Evolutionary conservation across 768 basidiomycete species (phyloP).

Genomic region (Termitomyces sp.): DNA sequence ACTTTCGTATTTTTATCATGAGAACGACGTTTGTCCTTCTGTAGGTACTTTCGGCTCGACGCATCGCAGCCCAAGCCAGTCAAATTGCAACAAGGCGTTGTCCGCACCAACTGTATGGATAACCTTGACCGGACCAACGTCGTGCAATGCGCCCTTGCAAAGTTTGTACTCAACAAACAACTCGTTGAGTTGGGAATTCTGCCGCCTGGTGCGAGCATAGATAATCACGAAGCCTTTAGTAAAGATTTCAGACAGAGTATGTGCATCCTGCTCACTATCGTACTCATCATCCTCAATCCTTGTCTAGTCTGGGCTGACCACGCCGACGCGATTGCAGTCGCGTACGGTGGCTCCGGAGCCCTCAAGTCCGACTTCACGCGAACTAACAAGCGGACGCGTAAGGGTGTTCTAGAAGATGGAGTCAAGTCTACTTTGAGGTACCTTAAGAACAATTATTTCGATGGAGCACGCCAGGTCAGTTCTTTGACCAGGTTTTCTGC

Average conservation of each 20-base stretch:
- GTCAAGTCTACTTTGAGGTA: slow-evolving; percentile 82
- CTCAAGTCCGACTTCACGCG: slow-evolving; percentile 96
- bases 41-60: slow-evolving; percentile 76
- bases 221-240: slow-evolving; percentile 76
- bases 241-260: slow-evolving; percentile 83
- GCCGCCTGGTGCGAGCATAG: slow-evolving; percentile 62
- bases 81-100: slow-evolving; percentile 64
- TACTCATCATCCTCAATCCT: slow-evolving; percentile 1
- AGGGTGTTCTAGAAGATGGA: slow-evolving; percentile 80
- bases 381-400: slow-evolving; percentile 81
- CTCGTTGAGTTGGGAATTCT: slow-evolving; percentile 70
- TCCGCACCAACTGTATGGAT: slow-evolving; percentile 98
- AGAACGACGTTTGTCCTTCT: neutral
- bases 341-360: slow-evolving; percentile 94
- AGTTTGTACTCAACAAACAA: slow-evolving; percentile 77
- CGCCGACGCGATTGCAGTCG: slow-evolving; percentile 82
- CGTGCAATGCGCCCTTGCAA: slow-evolving; percentile 86
- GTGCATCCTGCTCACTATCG: slow-evolving; percentile 20
- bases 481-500: neutral
- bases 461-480: slow-evolving; percentile 90
- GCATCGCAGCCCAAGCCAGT: slow-evolving; percentile 38
- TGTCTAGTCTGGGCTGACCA: slow-evolving; percentile 93
- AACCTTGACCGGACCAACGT: slow-evolving; percentile 96
- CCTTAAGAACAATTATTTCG: slow-evolving; percentile 94
- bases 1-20: neutral